Percentiles rank a stretch among this genome's conserved stretches.
Conservation (phyloP, 2,329 filamentous ascomycete genomes). For the Periconia sp. region DNA sequence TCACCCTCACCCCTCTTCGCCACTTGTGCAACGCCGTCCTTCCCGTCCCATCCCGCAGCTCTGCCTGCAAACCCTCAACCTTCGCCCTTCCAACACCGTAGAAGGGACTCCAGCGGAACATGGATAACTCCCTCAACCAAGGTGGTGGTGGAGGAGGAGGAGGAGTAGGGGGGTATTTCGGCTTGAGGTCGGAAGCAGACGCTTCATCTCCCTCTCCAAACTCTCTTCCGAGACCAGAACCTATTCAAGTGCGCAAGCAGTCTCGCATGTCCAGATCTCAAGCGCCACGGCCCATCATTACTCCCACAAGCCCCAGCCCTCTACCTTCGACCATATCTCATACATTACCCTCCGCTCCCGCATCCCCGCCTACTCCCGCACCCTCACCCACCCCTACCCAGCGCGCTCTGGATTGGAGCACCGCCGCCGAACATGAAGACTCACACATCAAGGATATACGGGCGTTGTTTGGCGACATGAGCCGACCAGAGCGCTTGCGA, state of each 20-base stretch:
- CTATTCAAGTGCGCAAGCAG: constrained; percentile 37
- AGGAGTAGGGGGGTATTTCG: not conserved
- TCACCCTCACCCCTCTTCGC: not conserved
- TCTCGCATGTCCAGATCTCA: constrained; percentile 45
- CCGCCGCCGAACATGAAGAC: constrained; percentile 78
- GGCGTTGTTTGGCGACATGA: constrained; percentile 77
- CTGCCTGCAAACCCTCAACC: not conserved
- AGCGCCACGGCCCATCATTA: constrained; percentile 50
- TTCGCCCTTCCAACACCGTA: not conserved
- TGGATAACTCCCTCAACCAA: not conserved
- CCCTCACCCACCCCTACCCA: constrained; percentile 67
- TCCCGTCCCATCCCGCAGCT: not conserved
- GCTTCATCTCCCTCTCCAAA: not conserved
- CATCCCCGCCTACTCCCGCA: constrained; percentile 68
- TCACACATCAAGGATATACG: constrained; percentile 78
- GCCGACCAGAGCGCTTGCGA: constrained; percentile 73
- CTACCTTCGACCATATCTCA: constrained; percentile 53
- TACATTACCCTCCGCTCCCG: constrained; percentile 65
- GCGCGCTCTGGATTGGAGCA: constrained; percentile 71
- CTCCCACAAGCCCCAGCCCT: constrained; percentile 52
- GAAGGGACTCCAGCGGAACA: not conserved
- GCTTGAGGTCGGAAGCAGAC: not conserved
- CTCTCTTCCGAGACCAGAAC: not conserved
- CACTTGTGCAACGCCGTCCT: not conserved
- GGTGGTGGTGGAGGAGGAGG: not conserved